Evolutionary conservation across 805 yeast genomes (phyloP).

Genomic region (Cephaloascus fragrans): DNA sequence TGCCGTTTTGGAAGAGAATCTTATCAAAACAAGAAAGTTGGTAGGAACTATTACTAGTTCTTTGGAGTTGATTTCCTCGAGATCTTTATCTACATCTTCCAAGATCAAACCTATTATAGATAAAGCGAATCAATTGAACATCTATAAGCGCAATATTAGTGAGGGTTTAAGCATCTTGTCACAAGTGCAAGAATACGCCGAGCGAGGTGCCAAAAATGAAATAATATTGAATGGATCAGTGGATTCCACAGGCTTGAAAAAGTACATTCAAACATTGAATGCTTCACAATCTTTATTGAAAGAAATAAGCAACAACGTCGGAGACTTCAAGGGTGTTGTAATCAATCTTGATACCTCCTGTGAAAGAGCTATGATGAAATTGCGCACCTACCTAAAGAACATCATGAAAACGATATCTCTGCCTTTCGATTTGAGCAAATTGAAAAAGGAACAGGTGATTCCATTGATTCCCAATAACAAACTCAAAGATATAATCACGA

Average conservation of each 20-base stretch:
- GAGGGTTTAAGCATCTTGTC: slow-evolving; percentile 39
- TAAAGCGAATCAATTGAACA: slow-evolving; percentile 46
- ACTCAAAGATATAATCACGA: slow-evolving; percentile 4
- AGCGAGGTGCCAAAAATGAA: slow-evolving; percentile 29
- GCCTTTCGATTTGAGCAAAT: background rate
- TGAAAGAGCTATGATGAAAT: slow-evolving; percentile 43
- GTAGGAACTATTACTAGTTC: slow-evolving; percentile 47
- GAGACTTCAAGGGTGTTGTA: slow-evolving; percentile 58
- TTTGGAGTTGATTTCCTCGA: slow-evolving; percentile 39
- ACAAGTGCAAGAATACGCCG: slow-evolving; percentile 45
- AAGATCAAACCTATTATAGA: slow-evolving; percentile 66
- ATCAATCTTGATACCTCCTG: slow-evolving; percentile 50
- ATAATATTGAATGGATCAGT: slow-evolving; percentile 19
- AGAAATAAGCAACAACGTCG: slow-evolving; percentile 29
- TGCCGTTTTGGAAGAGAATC: slow-evolving; percentile 68
- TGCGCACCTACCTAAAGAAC: slow-evolving; percentile 19
- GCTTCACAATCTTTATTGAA: slow-evolving; percentile 36
- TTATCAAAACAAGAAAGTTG: slow-evolving; percentile 47
- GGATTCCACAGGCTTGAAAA: slow-evolving; percentile 27
- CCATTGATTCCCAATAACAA: background rate
- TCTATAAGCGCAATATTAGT: slow-evolving; percentile 48
- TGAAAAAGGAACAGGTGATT: background rate
- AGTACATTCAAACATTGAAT: slow-evolving; percentile 19
- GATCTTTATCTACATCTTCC: slow-evolving; percentile 45
- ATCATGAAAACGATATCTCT: background rate